These are phyloP conservation scores for Protostelium mycophagum DNA, from an alignment of 78 protist species.

Conservation along the genomic window DNA sequence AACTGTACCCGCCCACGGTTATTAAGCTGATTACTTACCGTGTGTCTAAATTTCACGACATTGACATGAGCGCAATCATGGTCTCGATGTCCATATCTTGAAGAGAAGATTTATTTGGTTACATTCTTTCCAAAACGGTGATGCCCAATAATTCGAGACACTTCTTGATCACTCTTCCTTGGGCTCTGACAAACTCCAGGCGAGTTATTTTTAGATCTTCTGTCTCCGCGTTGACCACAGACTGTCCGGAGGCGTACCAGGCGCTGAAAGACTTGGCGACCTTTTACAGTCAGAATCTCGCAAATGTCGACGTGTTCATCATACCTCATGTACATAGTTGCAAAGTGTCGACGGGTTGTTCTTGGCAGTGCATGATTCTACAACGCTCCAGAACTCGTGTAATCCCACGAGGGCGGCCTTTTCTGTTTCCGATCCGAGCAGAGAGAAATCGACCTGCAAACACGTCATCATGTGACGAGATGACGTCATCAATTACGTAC, in stretches of 20 bases:
- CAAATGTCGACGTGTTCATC: not conserved
- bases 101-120: no score
- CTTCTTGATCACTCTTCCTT: not conserved
- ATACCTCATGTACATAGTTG: not conserved
- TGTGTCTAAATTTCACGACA: no score
- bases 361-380: not conserved
- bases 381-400: not conserved
- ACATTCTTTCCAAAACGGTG: not conserved
- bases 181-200: not conserved
- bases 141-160: not conserved
- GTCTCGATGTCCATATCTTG: no score
- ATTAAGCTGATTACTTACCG: no score
- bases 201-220: not conserved
- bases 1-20: no score
- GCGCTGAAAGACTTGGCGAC: not conserved
- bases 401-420: not conserved
- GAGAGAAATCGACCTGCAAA: not conserved
- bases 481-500: no score
- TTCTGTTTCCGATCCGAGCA: not conserved
- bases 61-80: no score
- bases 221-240: not conserved
- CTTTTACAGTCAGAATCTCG: not conserved
- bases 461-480: no score
- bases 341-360: not conserved
- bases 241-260: not conserved